Base-by-base conservation (phyloP, 345 rosid genomes). In the Lepidium didymum region DNA sequence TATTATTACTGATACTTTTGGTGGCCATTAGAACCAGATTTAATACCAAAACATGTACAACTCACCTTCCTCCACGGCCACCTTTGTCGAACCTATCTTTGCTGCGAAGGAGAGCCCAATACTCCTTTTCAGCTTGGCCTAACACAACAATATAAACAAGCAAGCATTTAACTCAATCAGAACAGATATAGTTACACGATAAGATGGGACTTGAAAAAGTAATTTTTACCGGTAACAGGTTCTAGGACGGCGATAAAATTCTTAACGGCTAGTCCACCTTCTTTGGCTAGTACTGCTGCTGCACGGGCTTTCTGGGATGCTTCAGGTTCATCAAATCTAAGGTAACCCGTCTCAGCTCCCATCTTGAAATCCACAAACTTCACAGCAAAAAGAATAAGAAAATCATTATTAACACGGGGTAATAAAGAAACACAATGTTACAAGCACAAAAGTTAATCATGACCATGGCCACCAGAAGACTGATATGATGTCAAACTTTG, bases 301-400 rank as follows among this genome's bases (percentile, higher is more conserved):
- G 96, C 96, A 34, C 99, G 93, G 56, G 97, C 97, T 61, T 89
- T 94, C 74, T 89, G 97, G 38, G 91, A 86, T 74, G 80, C 95
- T 79, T 94, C 97, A 41, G 97, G 89, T 75, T 75, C 80, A 57
- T 91, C 96, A 73, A 89, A 94, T 76, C 99, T 69, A 65, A 91
- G 68, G 67, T 82, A 85, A 46, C 99, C 99, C 0, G 88, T 81
- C 29, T 78, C 78, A 3, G 83, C 89, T 80, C 99, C 99, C 70
- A 87, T 83, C 77, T 79, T 86, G 85, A 89, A 94, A 81, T 91
- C 99, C 63, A 94, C 76, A 70, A 47, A 93, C 97, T 92, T 76
- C 74, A 77, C 11, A 53, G 59, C 6, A 6, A 29, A 37, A 60
- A 46, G 23, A 62, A 57, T 4, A 23, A 27, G 0, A 5, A 3